Base-by-base conservation (phyloP, 164 flowering plant species). In the Vitis labrusca region DNA sequence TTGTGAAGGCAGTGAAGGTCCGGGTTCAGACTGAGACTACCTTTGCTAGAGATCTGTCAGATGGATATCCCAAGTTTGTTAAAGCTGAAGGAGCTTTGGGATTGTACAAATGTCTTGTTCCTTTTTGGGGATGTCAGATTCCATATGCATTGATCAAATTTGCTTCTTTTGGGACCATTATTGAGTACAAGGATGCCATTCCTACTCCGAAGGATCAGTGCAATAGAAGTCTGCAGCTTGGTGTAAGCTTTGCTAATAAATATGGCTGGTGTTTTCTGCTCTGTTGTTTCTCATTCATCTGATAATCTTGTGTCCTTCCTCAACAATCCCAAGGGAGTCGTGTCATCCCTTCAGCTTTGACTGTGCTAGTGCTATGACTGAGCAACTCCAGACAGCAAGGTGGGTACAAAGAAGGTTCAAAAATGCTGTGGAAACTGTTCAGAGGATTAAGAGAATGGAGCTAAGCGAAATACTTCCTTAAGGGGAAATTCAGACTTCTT, bases 121-220 rank as follows among this genome's bases (percentile, higher is more conserved):
- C 93, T 50, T 90, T 89, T 49, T 89, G 93, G 93, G 93, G 96
- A 27, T 90, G 93, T 60, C 96, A 87, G 65, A 89, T 86, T 73
- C 95, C 95, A 74, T 90, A 91, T 65, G 87, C 97, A 17, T 87
- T 90, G 97, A 88, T 91, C 93, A 91, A 91, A 73, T 91, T 91
- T 84, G 91, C 94, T n/a, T 87, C 91, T 11, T 91, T 91, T 74
- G 97, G 88, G 84, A 90, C 89, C 58, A 87, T 85, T 70, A 91
- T 91, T 61, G 97, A 91, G 81, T 91, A 91, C 84, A 91, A 90
- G 82, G 60, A 91, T 73, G 86, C 82, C 29, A 82, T 90, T 65
- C 91, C 94, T 14, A 75, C 56, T 14, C 93, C 94, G n/a, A 91
- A 90, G 80, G 86, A 81, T 56, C 80, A 91, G 70, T 91, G 94